phyloP scores from a whole-genome alignment of 106 monocot species.

The Dendrobium chrysotoxum region DNA sequence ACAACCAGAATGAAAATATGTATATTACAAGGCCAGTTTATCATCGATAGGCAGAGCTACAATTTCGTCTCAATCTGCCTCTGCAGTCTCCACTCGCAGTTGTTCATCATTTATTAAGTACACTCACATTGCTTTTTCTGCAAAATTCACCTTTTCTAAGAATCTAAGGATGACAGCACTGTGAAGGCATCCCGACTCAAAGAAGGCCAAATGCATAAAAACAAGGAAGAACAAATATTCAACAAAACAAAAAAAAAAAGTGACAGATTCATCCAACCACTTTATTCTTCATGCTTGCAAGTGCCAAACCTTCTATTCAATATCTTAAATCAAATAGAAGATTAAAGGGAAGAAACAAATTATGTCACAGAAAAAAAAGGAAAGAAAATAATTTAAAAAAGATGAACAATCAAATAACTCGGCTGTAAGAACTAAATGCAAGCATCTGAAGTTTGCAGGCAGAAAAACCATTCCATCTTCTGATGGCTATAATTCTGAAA shows the following conservation, averaged over 20 bases:
- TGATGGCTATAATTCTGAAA: background rate
- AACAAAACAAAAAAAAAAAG: background rate
- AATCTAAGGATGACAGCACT: background rate
- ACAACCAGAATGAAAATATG: too few species aligned
- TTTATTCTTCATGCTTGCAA: slow-evolving; percentile 1
- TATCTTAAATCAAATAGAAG: background rate
- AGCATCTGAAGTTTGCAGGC: background rate
- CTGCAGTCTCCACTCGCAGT: background rate
- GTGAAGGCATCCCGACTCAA: slow-evolving; percentile 2
- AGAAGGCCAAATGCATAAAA: background rate
- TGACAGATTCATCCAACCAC: background rate
- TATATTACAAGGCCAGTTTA: too few species aligned
- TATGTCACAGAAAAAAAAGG: background rate
- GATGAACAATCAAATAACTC: too few species aligned
- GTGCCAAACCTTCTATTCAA: background rate
- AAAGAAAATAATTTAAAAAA: background rate
- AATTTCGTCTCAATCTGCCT: too few species aligned
- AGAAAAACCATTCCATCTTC: background rate
- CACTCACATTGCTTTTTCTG: slow-evolving; percentile 1
- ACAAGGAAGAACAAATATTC: background rate
- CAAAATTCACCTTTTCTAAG: background rate
- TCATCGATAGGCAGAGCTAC: too few species aligned
- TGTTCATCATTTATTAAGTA: background rate
- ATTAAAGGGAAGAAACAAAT: background rate
- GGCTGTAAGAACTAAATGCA: background rate